Evolutionary conservation across 176 grass and related monocot genomes (phyloP).

Genomic region (Calamus simplicifolius): DNA sequence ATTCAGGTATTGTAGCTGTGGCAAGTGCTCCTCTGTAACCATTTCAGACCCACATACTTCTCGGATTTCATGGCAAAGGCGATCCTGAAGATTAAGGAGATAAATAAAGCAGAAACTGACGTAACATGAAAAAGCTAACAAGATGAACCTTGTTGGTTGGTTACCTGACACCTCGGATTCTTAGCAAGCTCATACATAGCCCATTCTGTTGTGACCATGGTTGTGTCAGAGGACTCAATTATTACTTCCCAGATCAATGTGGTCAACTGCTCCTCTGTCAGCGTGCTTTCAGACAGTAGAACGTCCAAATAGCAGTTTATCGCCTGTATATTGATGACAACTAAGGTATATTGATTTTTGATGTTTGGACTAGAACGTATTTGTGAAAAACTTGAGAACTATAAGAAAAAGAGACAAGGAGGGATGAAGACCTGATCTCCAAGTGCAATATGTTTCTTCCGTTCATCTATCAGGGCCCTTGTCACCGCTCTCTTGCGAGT

Average conservation of each 20-base stretch:
- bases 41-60: conserved; percentile 35
- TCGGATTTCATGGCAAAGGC: conserved; percentile 53
- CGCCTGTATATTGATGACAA: conserved; percentile 25
- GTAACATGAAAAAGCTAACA: neutral
- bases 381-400: neutral
- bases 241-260: conserved; percentile 64
- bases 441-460: conserved; percentile 43
- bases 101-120: conserved; percentile 1
- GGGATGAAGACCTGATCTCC: conserved; percentile 48
- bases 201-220: conserved; percentile 69
- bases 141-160: neutral
- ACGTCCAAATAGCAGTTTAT: conserved; percentile 60
- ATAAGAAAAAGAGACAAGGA: neutral
- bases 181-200: conserved; percentile 79
- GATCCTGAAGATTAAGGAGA: conserved; percentile 30
- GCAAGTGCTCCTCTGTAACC: conserved; percentile 56
- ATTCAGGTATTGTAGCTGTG: conserved; percentile 46
- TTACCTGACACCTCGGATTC: conserved; percentile 53
- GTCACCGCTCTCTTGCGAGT: conserved; percentile 36
- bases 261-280: conserved; percentile 54
- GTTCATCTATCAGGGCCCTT: conserved; percentile 48
- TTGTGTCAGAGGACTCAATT: conserved; percentile 77
- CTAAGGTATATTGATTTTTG: neutral
- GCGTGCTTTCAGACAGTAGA: conserved; percentile 42
- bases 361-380: neutral